These are phyloP conservation scores for Diddensiella transvaalensis DNA, from an alignment of 805 yeast species.

Conservation along the genomic window DNA sequence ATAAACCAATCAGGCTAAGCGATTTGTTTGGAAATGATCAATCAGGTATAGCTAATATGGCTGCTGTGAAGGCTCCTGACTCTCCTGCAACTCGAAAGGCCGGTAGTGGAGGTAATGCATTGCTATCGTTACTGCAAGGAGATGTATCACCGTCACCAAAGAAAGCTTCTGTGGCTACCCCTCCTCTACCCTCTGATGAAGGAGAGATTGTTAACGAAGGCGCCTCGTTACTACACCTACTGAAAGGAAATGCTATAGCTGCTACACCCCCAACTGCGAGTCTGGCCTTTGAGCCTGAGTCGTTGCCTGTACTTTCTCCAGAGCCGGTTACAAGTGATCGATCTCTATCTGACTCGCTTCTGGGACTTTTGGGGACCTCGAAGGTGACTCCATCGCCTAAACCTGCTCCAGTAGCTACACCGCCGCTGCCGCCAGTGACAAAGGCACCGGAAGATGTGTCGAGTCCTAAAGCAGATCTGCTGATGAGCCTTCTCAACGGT, in stretches of 20 bases:
- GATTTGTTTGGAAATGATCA: slow-evolving; percentile 5
- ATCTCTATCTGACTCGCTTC: background rate
- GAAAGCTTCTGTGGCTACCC: no score
- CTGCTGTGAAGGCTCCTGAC: background rate
- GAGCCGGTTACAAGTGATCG: slow-evolving; percentile 6
- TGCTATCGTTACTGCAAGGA: slow-evolving; percentile 12
- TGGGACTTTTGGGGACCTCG: background rate
- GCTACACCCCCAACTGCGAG: background rate
- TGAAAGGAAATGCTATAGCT: background rate
- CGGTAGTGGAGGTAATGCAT: slow-evolving; percentile 7
- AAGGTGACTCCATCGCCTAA: background rate
- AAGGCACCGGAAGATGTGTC: background rate
- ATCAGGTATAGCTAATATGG: no score
- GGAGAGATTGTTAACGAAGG: background rate
- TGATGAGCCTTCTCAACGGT: background rate
- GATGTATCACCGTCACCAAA: background rate
- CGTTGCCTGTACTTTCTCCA: background rate
- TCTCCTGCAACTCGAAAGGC: background rate
- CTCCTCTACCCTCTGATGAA: background rate
- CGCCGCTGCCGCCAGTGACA: no score
- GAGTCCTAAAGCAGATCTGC: background rate
- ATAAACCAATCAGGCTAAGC: slow-evolving; percentile 12
- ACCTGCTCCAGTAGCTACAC: no score
- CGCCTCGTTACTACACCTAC: background rate
- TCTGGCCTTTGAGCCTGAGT: background rate